These are phyloP conservation scores for Monilinia vaccinii-corymbosi DNA, from an alignment of 2,329 filamentous ascomycete species.

Conservation along the genomic window DNA sequence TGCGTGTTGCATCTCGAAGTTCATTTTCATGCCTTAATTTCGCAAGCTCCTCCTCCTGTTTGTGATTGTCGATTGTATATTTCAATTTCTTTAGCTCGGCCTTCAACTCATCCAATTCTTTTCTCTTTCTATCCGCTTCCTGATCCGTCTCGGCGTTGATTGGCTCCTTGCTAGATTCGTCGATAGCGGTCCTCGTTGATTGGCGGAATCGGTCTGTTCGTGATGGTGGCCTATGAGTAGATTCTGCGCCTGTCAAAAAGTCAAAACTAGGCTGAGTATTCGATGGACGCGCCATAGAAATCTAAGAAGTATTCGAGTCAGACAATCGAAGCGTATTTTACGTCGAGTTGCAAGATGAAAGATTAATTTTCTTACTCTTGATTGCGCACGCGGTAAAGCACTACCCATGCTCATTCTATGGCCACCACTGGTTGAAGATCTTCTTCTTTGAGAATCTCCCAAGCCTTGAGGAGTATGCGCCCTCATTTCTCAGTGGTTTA, in stretches of 20 bases:
- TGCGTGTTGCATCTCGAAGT: slow-evolving; percentile 66
- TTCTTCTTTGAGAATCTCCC: slow-evolving; percentile 19
- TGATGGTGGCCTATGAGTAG: slow-evolving; percentile 27
- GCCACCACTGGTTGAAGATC: slow-evolving; percentile 21
- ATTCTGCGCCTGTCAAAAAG: slow-evolving; percentile 45
- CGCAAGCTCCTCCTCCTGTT: slow-evolving; percentile 78
- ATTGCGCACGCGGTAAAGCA: slow-evolving; percentile 24
- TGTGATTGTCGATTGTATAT: slow-evolving; percentile 79
- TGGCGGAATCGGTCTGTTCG: slow-evolving; percentile 20
- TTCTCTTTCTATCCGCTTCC: slow-evolving; percentile 19
- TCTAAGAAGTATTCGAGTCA: slow-evolving; percentile 15
- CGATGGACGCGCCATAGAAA: slow-evolving; percentile 40
- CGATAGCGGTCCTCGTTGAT: slow-evolving; percentile 45
- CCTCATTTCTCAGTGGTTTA: slow-evolving; percentile 18
- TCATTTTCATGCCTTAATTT: slow-evolving; percentile 75
- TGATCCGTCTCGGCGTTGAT: slow-evolving; percentile 32
- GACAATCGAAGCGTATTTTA: not conserved
- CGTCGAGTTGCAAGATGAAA: not conserved
- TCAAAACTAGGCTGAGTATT: slow-evolving; percentile 48
- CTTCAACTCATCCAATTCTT: slow-evolving; percentile 66
- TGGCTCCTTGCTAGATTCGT: slow-evolving; percentile 46
- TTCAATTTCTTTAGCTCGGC: slow-evolving; percentile 80
- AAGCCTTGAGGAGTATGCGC: slow-evolving; percentile 24
- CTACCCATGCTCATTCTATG: slow-evolving; percentile 26
- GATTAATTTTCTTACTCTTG: slow-evolving; percentile 20